Base-by-base conservation (phyloP, 345 rosid species). In the Arabidopsis thaliana region DNA sequence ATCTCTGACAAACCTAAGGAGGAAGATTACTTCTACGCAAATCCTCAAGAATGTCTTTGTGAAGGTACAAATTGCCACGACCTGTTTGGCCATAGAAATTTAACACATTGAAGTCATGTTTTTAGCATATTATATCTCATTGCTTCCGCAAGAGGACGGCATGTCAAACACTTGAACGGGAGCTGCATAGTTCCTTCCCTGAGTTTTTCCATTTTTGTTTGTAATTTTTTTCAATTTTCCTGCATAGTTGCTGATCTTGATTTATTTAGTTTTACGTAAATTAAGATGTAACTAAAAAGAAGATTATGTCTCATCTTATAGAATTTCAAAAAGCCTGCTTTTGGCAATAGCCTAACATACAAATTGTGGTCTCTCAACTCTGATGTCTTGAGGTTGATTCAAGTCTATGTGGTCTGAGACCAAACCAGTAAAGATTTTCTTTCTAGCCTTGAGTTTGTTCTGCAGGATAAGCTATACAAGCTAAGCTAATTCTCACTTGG, bases 1-100 rank as follows among this genome's bases (percentile, higher is more conserved):
- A 85, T 88, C 62, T 73, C 88, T 4, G 96, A 90, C 83, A 89
- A 84, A 80, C 99, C 99, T 0, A 92, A 92, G 82, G 99, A 95
- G 80, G 99, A 95, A 80, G 99, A 92, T 83, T 95, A 95, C 83
- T 95, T 95, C 83, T 92, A 92, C 49, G 91, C 97, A 30, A 95
- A 95, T 70, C 99, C 99, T 76, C 87, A 89, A 51, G 99, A 95
- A 74, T 95, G 99, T 83, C 86, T 95, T 9, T 92, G 97, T 24
- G 86, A 85, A 83, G 82, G 81, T 80, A 67, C 83, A 72, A 79
- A 69, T 69, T 92, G 97, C 74, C 83, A 85, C 68, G 86, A 84
- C 59, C 81, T 87, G 48, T 84, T 77, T 56, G 84, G 82, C 62
- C 69, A 50, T 69, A 48, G 57, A 55, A 87, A 83, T 72, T 72